Conservation (phyloP, 2,329 filamentous ascomycete genomes). For the Calonectria leucothoes region DNA sequence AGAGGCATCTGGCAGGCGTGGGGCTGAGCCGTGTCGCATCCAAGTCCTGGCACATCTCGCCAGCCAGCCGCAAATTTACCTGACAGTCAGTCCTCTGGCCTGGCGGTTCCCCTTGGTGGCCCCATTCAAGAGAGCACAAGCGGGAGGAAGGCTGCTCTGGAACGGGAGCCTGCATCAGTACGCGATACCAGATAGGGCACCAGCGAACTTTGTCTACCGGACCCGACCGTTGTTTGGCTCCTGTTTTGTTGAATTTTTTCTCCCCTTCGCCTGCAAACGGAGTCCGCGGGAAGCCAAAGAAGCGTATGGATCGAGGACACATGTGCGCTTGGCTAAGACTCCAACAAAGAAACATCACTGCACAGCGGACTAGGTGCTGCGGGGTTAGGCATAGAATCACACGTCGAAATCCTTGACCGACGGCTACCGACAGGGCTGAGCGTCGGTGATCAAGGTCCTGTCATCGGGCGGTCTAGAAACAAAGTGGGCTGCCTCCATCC, state of each 20-base stretch:
- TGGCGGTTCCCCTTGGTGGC: conserved; percentile 35
- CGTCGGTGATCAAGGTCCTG: conserved; percentile 29
- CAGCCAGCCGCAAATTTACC: conserved; percentile 38
- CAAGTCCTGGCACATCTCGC: conserved; percentile 36
- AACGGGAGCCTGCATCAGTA: conserved; percentile 45
- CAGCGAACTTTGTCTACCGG: conserved; percentile 30
- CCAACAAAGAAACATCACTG: conserved; percentile 31
- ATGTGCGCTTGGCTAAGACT: neutral
- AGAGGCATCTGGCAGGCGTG: conserved; percentile 32
- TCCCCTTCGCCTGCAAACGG: conserved; percentile 13
- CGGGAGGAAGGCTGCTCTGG: conserved; percentile 41
- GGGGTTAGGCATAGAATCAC: conserved; percentile 35
- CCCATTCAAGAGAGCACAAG: conserved; percentile 38
- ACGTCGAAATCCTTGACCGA: conserved; percentile 36
- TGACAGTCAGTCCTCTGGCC: conserved; percentile 32
- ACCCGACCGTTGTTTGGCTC: conserved; percentile 33
- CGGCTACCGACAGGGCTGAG: conserved; percentile 26
- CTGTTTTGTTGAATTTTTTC: conserved; percentile 21
- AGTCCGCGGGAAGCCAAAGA: conserved; percentile 32
- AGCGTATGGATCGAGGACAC: conserved; percentile 9
- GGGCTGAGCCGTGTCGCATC: conserved; percentile 35
- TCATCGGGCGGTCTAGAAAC: conserved; percentile 26
- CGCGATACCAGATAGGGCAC: conserved; percentile 39
- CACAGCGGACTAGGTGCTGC: conserved; percentile 31
- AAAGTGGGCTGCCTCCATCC: conserved; percentile 31